Percentiles rank a stretch among this genome's conserved stretches.
phyloP scores from a whole-genome alignment of 2,329 filamentous ascomycete species.

The Pseudocercospora musae region DNA sequence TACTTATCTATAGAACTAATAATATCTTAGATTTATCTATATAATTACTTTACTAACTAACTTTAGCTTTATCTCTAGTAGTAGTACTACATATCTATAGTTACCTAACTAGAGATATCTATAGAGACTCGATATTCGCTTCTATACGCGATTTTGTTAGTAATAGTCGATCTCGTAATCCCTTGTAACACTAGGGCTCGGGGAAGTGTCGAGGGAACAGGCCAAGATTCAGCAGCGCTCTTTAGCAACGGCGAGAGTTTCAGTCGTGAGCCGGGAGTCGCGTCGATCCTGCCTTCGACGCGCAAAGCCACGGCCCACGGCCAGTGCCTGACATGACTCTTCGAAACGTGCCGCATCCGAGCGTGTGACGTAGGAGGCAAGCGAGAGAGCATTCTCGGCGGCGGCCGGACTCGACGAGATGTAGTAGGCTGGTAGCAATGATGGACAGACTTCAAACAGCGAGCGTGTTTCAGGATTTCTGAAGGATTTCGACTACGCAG shows the following conservation, averaged over 20 bases:
- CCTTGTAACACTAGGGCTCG: too few species aligned
- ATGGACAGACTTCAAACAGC: constrained; percentile 1
- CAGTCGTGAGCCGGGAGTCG: not conserved
- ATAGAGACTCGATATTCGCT: too few species aligned
- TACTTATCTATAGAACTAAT: too few species aligned
- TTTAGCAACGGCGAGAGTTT: not conserved
- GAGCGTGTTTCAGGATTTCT: constrained; percentile 3
- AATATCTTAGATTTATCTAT: too few species aligned
- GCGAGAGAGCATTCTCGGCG: not conserved
- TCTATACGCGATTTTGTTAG: too few species aligned
- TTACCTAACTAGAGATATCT: too few species aligned
- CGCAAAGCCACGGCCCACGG: not conserved
- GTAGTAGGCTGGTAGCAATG: not conserved
- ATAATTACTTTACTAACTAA: too few species aligned
- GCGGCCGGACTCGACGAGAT: not conserved
- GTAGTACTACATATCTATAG: too few species aligned
- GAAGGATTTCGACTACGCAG: not conserved
- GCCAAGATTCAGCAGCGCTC: not conserved
- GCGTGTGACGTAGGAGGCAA: not conserved
- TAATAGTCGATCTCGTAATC: too few species aligned
- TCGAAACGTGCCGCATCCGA: not conserved
- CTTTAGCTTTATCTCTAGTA: too few species aligned
- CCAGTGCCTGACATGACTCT: not conserved
- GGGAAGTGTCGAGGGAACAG: not conserved
- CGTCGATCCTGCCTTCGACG: not conserved